Evolutionary conservation across 495 filamentous ascomycete species (phyloP), one percentile per base, ranked within the genome.

Genomic region (Rusavskia elegans): DNA sequence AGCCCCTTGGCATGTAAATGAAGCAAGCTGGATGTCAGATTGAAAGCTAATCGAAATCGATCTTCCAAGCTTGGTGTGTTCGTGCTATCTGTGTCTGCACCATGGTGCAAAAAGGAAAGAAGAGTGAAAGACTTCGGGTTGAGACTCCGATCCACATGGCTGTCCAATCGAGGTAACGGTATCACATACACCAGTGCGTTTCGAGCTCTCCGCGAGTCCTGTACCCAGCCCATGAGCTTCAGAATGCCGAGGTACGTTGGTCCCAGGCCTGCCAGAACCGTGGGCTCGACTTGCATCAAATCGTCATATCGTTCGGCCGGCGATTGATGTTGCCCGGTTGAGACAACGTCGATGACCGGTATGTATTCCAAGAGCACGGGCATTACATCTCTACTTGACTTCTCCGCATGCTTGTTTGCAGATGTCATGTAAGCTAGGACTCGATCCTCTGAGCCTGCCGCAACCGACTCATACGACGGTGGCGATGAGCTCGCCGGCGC

Each of bases 111-210:
- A 11, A 75, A 65, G 2, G 73, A 72, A 4, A 74, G 63, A n/a
- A 76, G 59, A 30, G 68, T 70, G 45, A 71, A 66, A 0, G 73
- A 68, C 35, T 66, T 69, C 53, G 50, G 19, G 48, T 46, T 68
- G 53, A 23, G 64, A 64, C 38, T 64, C 70, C 35, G 68, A 37
- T 35, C 30, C 9, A 50, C 19, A 25, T 45, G 0, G 9, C 51
- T 69, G 68, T 55, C 70, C 71, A 59, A 50, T 49, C 25, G 61
- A 79, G 75, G 42, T 68, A 77, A 71, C 0, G 89, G 89, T 59
- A 94, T 81, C 50, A 86, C 80, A 59, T 89, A 95, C 48, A 95
- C 76, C 45, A 95, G 73, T 11, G 84, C 81, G 61, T 85, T 44
- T 9, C 37, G 46, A 16, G 30, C 49, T 32, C 42, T 25, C 17